A percentile compares a stretch with the other conserved stretches of the same genome.
phyloP scores from a whole-genome alignment of 805 yeast species.

The Monosporozyma yasuniensis region DNA sequence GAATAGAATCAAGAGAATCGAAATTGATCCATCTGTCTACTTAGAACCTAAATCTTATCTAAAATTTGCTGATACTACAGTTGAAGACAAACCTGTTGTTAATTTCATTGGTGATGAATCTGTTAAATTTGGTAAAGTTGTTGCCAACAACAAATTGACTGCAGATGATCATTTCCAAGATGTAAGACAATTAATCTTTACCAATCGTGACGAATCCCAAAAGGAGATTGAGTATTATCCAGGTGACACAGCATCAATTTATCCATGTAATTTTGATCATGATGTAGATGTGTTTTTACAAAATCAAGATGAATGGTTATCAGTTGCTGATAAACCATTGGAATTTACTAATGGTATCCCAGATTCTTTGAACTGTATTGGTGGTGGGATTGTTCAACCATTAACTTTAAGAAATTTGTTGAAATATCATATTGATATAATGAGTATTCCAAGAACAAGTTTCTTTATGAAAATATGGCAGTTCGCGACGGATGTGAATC shows the following conservation, averaged over 20 bases:
- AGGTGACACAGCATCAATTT: conserved; percentile 75
- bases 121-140: conserved; percentile 37
- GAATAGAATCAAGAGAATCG: conserved; percentile 13
- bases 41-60: conserved; percentile 24
- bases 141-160: conserved; percentile 54
- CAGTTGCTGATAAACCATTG: conserved; percentile 51
- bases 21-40: conserved; percentile 17
- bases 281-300: conserved; percentile 59
- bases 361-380: conserved; percentile 29
- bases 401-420: conserved; percentile 65
- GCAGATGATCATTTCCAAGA: conserved; percentile 77
- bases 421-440: conserved; percentile 73
- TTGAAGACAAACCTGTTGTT: neutral
- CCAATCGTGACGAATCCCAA: conserved; percentile 16
- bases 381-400: conserved; percentile 50
- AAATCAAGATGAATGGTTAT: conserved; percentile 61
- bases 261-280: conserved; percentile 58
- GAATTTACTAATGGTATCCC: conserved; percentile 23
- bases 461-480: conserved; percentile 70
- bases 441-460: conserved; percentile 73
- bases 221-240: conserved; percentile 40
- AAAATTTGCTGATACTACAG: neutral
- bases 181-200: conserved; percentile 54
- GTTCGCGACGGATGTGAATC: conserved; percentile 49
- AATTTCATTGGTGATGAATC: conserved; percentile 14